Evolutionary conservation across 192 early-diverging fungal species (phyloP).

Genomic region (Mortierella hygrophila): DNA sequence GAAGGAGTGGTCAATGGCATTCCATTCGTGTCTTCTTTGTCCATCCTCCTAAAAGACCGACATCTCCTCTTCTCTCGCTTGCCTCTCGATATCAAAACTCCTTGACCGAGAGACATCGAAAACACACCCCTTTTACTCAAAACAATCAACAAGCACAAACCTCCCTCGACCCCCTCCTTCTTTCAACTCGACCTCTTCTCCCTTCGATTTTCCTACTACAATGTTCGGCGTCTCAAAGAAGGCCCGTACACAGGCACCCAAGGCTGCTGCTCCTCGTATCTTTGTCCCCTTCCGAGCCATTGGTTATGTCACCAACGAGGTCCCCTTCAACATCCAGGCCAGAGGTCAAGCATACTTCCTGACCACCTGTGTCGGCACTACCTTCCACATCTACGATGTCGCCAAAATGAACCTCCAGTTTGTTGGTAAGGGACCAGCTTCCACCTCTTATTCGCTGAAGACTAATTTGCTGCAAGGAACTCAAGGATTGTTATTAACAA

Average conservation of each 20-base stretch:
- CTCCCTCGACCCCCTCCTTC: not conserved
- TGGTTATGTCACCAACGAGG: slow-evolving; percentile 88
- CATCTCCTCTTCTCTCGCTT: not conserved
- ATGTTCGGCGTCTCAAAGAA: slow-evolving; percentile 57
- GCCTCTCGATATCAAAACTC: not conserved
- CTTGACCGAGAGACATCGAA: not conserved
- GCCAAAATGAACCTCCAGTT: slow-evolving; percentile 85
- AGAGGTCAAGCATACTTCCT: slow-evolving; percentile 82
- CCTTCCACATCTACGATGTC: slow-evolving; percentile 92
- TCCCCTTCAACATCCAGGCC: slow-evolving; percentile 84
- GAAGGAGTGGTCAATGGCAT: not conserved
- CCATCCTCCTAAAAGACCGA: not conserved
- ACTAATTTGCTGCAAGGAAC: not conserved
- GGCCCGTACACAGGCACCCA: slow-evolving; percentile 48
- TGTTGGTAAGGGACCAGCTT: slow-evolving; percentile 64
- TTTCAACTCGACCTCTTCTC: not conserved
- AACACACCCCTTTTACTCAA: not conserved
- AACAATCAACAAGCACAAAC: not conserved
- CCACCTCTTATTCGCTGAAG: not conserved
- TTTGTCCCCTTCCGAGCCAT: slow-evolving; percentile 93
- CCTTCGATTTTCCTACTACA: not conserved
- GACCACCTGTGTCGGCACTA: slow-evolving; percentile 89
- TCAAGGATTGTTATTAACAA: not conserved
- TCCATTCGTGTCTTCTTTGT: not conserved
- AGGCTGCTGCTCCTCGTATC: slow-evolving; percentile 63